Base-by-base conservation (phyloP, 768 basidiomycete species). In the Lentinula sp. region DNA sequence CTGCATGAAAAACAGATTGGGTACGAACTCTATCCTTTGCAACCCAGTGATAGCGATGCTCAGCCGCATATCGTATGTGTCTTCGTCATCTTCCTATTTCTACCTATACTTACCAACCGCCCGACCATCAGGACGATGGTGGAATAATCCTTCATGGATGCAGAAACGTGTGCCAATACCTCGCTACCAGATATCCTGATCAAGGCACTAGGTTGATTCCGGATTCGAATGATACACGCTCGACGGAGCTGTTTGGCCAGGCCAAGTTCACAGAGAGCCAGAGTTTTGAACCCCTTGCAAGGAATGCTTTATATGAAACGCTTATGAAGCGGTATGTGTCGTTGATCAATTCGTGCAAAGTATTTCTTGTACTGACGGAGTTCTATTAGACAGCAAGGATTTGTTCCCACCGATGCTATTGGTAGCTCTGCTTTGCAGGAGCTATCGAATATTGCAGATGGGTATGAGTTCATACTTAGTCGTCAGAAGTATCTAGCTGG, bases 251-350 rank as follows among this genome's bases (percentile, higher is more conserved):
- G 16, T 72, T 75, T 59, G 71, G 74, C 43, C 71, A 70, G 63
- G 70, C 70, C 3, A 59, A 68, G 15, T 74, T 71, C 35, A 68
- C 76, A 60, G 81, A 82, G 68, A 56, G 62, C 15, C 66, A 64
- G 63, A 71, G 79, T 66, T 84, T 83, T 60, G 74, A 82, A 53
- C 70, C 74, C 0, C 71, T 66, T 59, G 79, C 74, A 1, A 51
- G 62, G n/a, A 72, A 69, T 7, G 64, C 81, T n/a, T 65, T 72
- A 9, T 57, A 50, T 11, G 81, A 84, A 67, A 74, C 74, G 65
- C 68, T 80, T 39, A 71, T 78, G 64, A 78, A 78, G 60, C 66
- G 65, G 56, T 57, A 45, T 10, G 46, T 8, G 39, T 43, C 15
- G 15, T 23, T 21, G 5, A 11, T 13, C 21, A 5, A 15, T 11